phyloP scores from a whole-genome alignment of 768 basidiomycete species.

The Ramaria sp. region DNA sequence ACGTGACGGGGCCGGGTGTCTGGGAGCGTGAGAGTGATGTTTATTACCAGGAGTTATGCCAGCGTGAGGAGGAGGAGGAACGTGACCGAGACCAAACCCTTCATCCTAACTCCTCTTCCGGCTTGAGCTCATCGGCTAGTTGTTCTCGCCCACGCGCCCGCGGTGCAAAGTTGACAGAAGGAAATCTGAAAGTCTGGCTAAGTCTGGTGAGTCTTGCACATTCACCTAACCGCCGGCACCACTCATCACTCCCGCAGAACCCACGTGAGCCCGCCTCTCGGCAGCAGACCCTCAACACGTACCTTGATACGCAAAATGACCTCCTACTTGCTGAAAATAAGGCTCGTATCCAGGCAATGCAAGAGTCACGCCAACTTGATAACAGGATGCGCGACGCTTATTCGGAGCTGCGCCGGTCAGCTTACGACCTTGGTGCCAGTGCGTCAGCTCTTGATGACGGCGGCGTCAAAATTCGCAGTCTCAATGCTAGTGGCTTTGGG shows the following conservation, averaged over 20 bases:
- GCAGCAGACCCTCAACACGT: conserved; percentile 70
- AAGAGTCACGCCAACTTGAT: conserved; percentile 68
- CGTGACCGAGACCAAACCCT: conserved; percentile 20
- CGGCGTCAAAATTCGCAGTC: conserved; percentile 47
- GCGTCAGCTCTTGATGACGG: conserved; percentile 42
- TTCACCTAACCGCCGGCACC: background rate
- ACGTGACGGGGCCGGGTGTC: conserved; percentile 72
- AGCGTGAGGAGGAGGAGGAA: conserved; percentile 64
- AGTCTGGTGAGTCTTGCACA: conserved; percentile 44
- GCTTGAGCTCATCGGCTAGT: conserved; percentile 36
- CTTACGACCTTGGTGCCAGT: conserved; percentile 51
- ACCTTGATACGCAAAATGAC: conserved; percentile 72
- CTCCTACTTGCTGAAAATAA: conserved; percentile 75
- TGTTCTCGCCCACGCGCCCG: conserved; percentile 47
- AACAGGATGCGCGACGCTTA: conserved; percentile 72
- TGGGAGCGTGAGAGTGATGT: conserved; percentile 92
- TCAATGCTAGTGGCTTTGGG: background rate
- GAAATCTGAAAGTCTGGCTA: conserved; percentile 73
- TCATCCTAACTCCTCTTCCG: background rate
- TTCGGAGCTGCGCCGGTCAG: conserved; percentile 67
- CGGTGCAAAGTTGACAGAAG: conserved; percentile 64
- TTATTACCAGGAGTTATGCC: conserved; percentile 64
- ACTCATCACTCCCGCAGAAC: conserved; percentile 42
- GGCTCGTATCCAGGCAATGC: conserved; percentile 67
- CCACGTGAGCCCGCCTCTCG: conserved; percentile 82